Evolutionary conservation across 257 asterid genomes (phyloP).

Genomic region (Salvia miltiorrhiza): DNA sequence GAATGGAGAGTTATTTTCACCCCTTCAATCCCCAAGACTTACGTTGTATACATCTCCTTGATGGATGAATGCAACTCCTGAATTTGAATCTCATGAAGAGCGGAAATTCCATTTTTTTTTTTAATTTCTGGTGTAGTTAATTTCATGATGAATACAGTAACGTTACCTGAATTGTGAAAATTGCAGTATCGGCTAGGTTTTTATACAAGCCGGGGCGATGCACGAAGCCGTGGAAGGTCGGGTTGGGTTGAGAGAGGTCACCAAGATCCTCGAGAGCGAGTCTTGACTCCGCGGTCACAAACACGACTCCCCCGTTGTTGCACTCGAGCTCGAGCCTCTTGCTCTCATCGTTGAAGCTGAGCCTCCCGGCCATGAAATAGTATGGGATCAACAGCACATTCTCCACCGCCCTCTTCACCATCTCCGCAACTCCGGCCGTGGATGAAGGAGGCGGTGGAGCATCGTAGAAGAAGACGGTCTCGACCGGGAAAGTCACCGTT

Average conservation of each 20-base stretch:
- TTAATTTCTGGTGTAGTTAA: too few relatives aligned
- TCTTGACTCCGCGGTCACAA: not conserved
- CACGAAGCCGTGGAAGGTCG: not conserved
- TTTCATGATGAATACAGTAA: not conserved
- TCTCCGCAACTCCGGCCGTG: not conserved
- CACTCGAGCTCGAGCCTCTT: not conserved
- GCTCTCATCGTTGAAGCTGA: not conserved
- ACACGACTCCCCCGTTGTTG: not conserved
- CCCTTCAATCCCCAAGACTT: too few relatives aligned
- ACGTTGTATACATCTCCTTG: too few relatives aligned
- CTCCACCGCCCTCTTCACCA: not conserved
- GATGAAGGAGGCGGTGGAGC: not conserved
- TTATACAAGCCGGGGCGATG: not conserved
- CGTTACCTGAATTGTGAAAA: not conserved
- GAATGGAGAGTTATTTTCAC: too few relatives aligned
- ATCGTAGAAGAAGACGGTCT: not conserved
- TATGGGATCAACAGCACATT: not conserved
- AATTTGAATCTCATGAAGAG: too few relatives aligned
- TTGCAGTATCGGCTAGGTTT: not conserved
- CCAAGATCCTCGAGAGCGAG: not conserved
- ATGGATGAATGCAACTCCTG: too few relatives aligned
- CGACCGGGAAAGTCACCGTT: not conserved
- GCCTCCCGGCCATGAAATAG: not conserved
- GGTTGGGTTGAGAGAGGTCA: not conserved
- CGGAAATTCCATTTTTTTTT: too few relatives aligned